Conservation (phyloP, 202 grass and related monocot species). For the Saccharum hybrid region DNA sequence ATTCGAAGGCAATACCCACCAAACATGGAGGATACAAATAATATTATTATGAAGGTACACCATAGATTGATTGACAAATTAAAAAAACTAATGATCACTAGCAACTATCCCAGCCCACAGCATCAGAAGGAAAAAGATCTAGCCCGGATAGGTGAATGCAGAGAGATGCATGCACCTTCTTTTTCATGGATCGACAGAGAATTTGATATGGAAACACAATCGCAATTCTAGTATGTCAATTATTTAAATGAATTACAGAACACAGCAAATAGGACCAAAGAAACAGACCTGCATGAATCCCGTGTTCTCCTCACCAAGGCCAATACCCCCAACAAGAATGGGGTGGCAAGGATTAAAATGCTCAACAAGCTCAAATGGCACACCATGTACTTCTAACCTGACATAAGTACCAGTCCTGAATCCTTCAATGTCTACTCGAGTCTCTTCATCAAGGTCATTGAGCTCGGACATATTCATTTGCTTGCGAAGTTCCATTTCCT, state of each 20-base stretch:
- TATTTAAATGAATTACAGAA: constrained; percentile 13
- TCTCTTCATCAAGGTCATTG: constrained; percentile 87
- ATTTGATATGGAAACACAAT: constrained; percentile 19
- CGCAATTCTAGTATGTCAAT: background rate
- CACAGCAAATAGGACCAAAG: constrained; percentile 30
- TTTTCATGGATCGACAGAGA: background rate
- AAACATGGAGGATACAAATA: constrained; percentile 19
- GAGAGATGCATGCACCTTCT: background rate
- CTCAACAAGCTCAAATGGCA: constrained; percentile 93
- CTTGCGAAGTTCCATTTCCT: constrained; percentile 85
- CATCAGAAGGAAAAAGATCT: background rate
- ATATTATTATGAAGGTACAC: constrained; percentile 7
- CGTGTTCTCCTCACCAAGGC: constrained; percentile 84
- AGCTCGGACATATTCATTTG: constrained; percentile 90
- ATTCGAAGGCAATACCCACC: background rate
- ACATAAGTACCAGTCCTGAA: constrained; percentile 88
- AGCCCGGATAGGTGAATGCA: background rate
- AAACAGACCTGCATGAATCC: constrained; percentile 94
- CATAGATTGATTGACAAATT: constrained; percentile 2
- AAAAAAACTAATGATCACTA: background rate
- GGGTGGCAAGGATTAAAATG: constrained; percentile 91
- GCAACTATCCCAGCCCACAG: background rate
- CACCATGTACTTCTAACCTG: constrained; percentile 88
- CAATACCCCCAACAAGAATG: constrained; percentile 86
- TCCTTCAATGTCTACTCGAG: constrained; percentile 82